Percentiles rank a stretch among this genome's conserved stretches.
Evolutionary conservation across 164 flowering plant genomes (phyloP).

Genomic region (Magnolia sinica): DNA sequence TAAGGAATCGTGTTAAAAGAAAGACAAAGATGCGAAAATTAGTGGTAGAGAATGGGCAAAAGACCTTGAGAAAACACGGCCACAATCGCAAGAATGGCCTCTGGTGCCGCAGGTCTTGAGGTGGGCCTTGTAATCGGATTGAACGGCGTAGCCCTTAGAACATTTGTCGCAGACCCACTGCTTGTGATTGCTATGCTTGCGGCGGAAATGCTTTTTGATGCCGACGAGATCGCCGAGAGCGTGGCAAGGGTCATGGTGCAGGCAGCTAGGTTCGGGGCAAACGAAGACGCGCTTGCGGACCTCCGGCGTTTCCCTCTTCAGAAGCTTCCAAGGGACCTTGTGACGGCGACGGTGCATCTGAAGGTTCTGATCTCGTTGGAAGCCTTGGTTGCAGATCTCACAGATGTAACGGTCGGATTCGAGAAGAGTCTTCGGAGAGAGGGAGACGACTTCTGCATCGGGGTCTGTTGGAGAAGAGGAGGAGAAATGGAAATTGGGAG

Average conservation of each 20-base stretch:
- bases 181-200: conserved; percentile 86
- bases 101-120: conserved; percentile 96
- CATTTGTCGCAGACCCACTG: conserved; percentile 95
- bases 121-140: conserved; percentile 95
- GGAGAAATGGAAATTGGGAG: not conserved
- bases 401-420: conserved; percentile 95
- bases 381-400: conserved; percentile 98
- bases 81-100: conserved; percentile 97
- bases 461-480: conserved; percentile 51
- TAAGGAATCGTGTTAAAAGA: not conserved
- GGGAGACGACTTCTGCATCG: conserved; percentile 92
- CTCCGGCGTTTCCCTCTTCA: conserved; percentile 77
- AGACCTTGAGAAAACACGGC: conserved; percentile 93
- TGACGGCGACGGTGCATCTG: conserved; percentile 96
- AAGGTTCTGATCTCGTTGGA: conserved; percentile 91
- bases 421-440: conserved; percentile 83
- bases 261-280: conserved; percentile 91
- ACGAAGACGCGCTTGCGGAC: conserved; percentile 83
- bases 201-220: conserved; percentile 85
- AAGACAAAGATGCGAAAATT: not conserved
- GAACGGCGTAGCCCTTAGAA: conserved; percentile 94
- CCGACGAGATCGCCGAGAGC: conserved; percentile 97
- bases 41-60: not conserved
- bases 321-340: conserved; percentile 96
- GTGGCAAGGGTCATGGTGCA: conserved; percentile 94